These are phyloP conservation scores for Pelargonium cotyledonis DNA, from an alignment of 441 rosid species.

Conservation along the genomic window DNA sequence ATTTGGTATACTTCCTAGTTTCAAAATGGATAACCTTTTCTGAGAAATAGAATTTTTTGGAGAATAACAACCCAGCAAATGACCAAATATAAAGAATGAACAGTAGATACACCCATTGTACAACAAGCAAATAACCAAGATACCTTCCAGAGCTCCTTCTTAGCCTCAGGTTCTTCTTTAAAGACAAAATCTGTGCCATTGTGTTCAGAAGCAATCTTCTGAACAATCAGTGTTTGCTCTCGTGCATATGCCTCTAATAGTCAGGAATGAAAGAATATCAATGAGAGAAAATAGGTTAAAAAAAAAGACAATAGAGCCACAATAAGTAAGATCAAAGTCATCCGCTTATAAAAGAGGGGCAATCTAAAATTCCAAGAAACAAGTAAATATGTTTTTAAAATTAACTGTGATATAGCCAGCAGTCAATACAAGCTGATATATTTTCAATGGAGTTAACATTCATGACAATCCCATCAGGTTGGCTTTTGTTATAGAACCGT, in stretches of 20 bases:
- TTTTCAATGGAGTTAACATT: too few relatives aligned
- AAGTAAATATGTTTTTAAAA: neutral
- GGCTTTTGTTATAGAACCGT: too few relatives aligned
- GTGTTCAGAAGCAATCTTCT: constrained; percentile 74
- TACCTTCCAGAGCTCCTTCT: constrained; percentile 95
- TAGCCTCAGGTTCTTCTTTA: constrained; percentile 74
- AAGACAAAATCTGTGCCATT: constrained; percentile 81
- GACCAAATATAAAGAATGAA: neutral
- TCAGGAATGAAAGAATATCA: constrained; percentile 11
- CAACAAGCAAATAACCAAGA: constrained; percentile 12
- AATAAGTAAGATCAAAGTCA: neutral
- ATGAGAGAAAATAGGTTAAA: constrained; percentile 8
- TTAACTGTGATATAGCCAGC: too few relatives aligned
- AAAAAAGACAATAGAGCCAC: constrained; percentile 3
- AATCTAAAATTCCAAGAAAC: neutral
- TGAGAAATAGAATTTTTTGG: neutral
- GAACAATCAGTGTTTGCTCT: constrained; percentile 78
- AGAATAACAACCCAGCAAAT: constrained; percentile 1
- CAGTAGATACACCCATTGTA: neutral
- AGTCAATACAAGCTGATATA: too few relatives aligned
- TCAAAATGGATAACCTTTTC: neutral
- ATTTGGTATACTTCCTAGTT: neutral
- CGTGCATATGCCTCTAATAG: constrained; percentile 71
- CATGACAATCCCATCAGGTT: too few relatives aligned
- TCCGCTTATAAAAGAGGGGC: neutral